Percentiles rank a stretch among this genome's conserved stretches.
phyloP scores from a whole-genome alignment of 1,139 yeast genomes.

The Sugiyamaella paludigena region DNA sequence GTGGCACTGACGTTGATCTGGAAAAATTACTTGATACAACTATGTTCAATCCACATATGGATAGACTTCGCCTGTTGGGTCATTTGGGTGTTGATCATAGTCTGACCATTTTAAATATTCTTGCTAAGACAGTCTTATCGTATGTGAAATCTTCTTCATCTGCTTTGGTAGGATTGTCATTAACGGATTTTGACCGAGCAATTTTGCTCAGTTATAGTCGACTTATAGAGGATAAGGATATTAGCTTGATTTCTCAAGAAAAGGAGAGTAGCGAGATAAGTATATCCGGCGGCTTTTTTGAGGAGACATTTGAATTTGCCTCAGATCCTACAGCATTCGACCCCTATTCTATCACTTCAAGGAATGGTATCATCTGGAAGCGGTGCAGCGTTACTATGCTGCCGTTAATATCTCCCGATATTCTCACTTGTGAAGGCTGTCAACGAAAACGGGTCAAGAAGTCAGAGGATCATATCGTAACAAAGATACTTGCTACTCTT shows the following conservation, averaged over 20 bases:
- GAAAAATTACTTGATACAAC: not conserved
- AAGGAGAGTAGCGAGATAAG: constrained; percentile 6
- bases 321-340: not conserved
- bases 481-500: constrained; percentile 20
- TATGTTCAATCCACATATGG: constrained; percentile 14
- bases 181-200: constrained; percentile 11
- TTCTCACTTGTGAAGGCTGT: constrained; percentile 27
- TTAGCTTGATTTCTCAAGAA: constrained; percentile 9
- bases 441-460: constrained; percentile 20
- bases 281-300: constrained; percentile 23
- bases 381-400: constrained; percentile 28
- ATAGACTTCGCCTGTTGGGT: constrained; percentile 18
- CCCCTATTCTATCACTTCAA: constrained; percentile 12
- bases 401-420: constrained; percentile 23
- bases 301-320: constrained; percentile 24
- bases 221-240: constrained; percentile 18
- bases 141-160: not conserved
- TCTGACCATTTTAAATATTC: constrained; percentile 9
- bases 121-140: constrained; percentile 15
- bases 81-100: constrained; percentile 16
- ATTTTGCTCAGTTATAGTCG: constrained; percentile 15
- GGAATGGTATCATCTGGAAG: constrained; percentile 22
- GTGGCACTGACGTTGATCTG: not conserved
- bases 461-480: constrained; percentile 11
- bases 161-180: constrained; percentile 1